These are phyloP conservation scores for Barnettozyma salicaria DNA, from an alignment of 805 yeast genomes.

Conservation along the genomic window DNA sequence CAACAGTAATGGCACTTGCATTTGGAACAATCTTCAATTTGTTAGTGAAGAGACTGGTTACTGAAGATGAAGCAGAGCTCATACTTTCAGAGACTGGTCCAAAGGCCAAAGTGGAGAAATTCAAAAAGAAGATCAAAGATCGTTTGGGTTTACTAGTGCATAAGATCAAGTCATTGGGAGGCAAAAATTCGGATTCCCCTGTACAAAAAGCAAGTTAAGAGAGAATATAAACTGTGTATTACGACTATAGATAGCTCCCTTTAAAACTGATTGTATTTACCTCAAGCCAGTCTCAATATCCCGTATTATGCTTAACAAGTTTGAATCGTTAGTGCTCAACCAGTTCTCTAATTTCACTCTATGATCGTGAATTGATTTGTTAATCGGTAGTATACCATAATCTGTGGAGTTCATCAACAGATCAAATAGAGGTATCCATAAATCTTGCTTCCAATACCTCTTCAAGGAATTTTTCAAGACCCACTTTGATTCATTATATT, in stretches of 20 bases:
- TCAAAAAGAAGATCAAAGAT: background rate
- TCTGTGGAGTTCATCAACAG: conserved; percentile 53
- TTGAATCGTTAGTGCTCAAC: conserved; percentile 24
- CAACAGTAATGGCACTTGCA: conserved; percentile 87
- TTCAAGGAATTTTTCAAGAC: conserved; percentile 45
- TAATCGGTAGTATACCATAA: conserved; percentile 36
- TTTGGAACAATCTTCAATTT: conserved; percentile 84
- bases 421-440: conserved; percentile 68
- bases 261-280: no score
- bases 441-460: conserved; percentile 66
- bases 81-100: conserved; percentile 16
- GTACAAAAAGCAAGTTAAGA: no score
- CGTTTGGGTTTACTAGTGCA: background rate
- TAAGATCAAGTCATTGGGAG: no score
- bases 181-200: no score
- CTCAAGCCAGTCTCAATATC: conserved; percentile 32
- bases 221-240: no score
- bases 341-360: conserved; percentile 38
- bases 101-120: conserved; percentile 8
- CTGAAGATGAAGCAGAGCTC: conserved; percentile 53
- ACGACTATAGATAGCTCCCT: no score
- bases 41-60: conserved; percentile 63
- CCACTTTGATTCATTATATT: conserved; percentile 27
- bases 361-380: conserved; percentile 29
- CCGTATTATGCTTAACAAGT: conserved; percentile 29